Conservation (phyloP, 2,329 filamentous ascomycete genomes). For the Colletotrichum melonis region DNA sequence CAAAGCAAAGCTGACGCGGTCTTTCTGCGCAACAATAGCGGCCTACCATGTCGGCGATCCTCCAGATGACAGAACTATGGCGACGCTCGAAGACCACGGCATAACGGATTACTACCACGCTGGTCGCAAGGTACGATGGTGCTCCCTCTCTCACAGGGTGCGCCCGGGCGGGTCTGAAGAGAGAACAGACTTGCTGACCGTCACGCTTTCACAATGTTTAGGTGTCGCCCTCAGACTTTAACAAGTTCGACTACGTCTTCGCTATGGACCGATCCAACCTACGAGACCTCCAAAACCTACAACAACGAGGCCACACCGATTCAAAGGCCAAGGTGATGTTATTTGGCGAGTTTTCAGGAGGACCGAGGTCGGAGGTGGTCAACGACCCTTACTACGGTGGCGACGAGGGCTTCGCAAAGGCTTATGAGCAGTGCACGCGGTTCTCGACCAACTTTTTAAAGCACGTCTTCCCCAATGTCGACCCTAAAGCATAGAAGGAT, state of each 20-base stretch:
- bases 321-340: slow-evolving; percentile 77
- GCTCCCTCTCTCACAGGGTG: slow-evolving; percentile 9
- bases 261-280: slow-evolving; percentile 93
- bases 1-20: slow-evolving; percentile 10
- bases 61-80: slow-evolving; percentile 87
- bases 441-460: slow-evolving; percentile 83
- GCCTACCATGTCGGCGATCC: slow-evolving; percentile 84
- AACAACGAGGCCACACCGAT: slow-evolving; percentile 67
- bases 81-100: slow-evolving; percentile 78
- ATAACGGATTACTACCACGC: slow-evolving; percentile 82
- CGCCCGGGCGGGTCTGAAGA: background rate
- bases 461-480: slow-evolving; percentile 60
- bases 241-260: slow-evolving; percentile 90
- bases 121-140: slow-evolving; percentile 77
- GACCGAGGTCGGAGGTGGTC: slow-evolving; percentile 74
- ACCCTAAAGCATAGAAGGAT: slow-evolving; percentile 27
- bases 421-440: slow-evolving; percentile 84
- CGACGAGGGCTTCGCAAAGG: slow-evolving; percentile 80
- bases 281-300: slow-evolving; percentile 72
- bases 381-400: slow-evolving; percentile 95
- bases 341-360: slow-evolving; percentile 85
- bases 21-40: slow-evolving; percentile 53
- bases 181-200: slow-evolving; percentile 2
- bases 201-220: slow-evolving; percentile 39
- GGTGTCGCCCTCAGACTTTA: slow-evolving; percentile 77